Percentiles rank a stretch among this genome's conserved stretches.
Conservation (phyloP, 2,329 filamentous ascomycete genomes). For the Arthrocladium fulminans region DNA sequence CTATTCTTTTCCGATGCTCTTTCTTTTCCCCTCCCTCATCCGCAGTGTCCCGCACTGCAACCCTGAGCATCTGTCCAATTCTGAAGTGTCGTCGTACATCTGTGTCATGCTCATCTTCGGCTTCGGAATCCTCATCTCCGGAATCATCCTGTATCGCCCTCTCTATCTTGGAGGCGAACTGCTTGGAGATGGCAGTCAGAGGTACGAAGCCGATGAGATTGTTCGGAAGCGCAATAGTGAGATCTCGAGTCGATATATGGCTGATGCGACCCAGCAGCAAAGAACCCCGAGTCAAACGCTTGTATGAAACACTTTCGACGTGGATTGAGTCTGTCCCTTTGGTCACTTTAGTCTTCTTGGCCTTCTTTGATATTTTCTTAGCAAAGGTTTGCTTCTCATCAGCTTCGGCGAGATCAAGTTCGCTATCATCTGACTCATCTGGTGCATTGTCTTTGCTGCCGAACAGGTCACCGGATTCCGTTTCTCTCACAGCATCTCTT, state of each 20-base stretch:
- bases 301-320: constrained; percentile 82
- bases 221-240: constrained; percentile 80
- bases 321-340: constrained; percentile 44
- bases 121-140: constrained; percentile 45
- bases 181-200: constrained; percentile 80
- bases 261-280: constrained; percentile 80
- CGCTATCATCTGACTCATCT: constrained; percentile 42
- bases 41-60: constrained; percentile 68
- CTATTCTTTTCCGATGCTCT: constrained; percentile 71
- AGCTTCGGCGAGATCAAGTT: constrained; percentile 41
- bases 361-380: constrained; percentile 33
- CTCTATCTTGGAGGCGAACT: constrained; percentile 68
- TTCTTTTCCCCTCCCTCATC: constrained; percentile 43
- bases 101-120: constrained; percentile 44
- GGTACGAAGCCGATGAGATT: constrained; percentile 85
- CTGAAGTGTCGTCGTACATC: constrained; percentile 68
- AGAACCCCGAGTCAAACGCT: constrained; percentile 78
- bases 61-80: constrained; percentile 79
- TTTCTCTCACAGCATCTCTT: constrained; percentile 83
- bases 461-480: constrained; percentile 37
- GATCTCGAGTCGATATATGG: constrained; percentile 67
- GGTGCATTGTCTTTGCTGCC: not conserved
- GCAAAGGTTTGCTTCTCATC: constrained; percentile 29
- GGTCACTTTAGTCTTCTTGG: constrained; percentile 40
- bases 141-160: constrained; percentile 51